These are phyloP conservation scores for bread wheat (Triticum aestivum) DNA, from an alignment of 176 grass and related monocot genomes.

Conservation along the genomic window IWGSC_CS_RefSeq_v2.1 NC_057809.1:522757697-522758196, in stretches of 20 bases:
- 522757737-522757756: background rate
- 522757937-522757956: background rate
- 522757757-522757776: background rate
- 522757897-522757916: slow-evolving; percentile 12
- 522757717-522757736: background rate
- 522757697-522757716: background rate
- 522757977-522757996: background rate
- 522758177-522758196: background rate
- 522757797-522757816: background rate
- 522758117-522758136: background rate
- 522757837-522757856: background rate
- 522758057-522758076: background rate
- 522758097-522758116: background rate
- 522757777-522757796: background rate
- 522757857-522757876: slow-evolving; percentile 14
- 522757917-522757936: slow-evolving; percentile 19
- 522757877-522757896: slow-evolving; percentile 15
- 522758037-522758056: background rate
- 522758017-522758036: background rate
- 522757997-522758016: background rate
- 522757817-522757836: slow-evolving; percentile 6
- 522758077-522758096: background rate
- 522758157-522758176: background rate
- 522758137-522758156: background rate
- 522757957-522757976: background rate